Base-by-base conservation (phyloP, 257 asterid genomes). In the Cinchona pubescens region DNA sequence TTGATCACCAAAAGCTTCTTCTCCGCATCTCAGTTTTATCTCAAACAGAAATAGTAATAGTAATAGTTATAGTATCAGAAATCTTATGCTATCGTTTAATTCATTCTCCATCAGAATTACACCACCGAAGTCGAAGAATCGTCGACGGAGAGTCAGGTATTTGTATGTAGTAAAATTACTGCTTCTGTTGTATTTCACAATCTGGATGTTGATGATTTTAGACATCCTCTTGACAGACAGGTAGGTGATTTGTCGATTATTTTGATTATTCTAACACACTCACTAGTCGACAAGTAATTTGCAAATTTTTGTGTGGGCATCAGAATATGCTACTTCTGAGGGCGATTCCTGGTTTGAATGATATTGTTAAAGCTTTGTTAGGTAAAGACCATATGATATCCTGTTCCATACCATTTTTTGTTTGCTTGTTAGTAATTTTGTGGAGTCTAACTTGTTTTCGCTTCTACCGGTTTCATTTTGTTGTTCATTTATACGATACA, bases 171-270 rank as follows among this genome's bases (percentile, higher is more conserved):
- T n/a, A n/a, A n/a, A 80, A 91, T 93, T 80, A 86, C 94, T 67
- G 80, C 94, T 14, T 82, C 80, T 23, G 84, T 85, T 64, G 85
- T 84, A 65, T 71, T 79, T 81, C 91, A 89, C 69, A 84, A 90
- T 78, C 87, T 94, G 6, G 97, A 94, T 72, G 98, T 97, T 0
- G 98, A 94, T 83, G 98, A 94, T 76, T 79, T 94, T 75, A 88
- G 97, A 4, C 98, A 94, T 65, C 98, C 98, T 74, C 93, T 94
- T 53, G 98, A 92, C 86, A 90, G 87, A 87, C 98, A 94, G 85
- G 98, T 40, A 9, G 0, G 7, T 51, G 8, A 64, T 38, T 51
- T 34, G 40, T 53, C 74, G 25, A 29, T 38, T 63, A 29, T 16
- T 69, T 45, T 35, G n/a, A n/a, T n/a, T n/a, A n/a, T n/a, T n/a